These are phyloP conservation scores for Climacium dendroides DNA, from an alignment of 225 moss, liverwort and hornwort species.

Conservation along the genomic window DNA sequence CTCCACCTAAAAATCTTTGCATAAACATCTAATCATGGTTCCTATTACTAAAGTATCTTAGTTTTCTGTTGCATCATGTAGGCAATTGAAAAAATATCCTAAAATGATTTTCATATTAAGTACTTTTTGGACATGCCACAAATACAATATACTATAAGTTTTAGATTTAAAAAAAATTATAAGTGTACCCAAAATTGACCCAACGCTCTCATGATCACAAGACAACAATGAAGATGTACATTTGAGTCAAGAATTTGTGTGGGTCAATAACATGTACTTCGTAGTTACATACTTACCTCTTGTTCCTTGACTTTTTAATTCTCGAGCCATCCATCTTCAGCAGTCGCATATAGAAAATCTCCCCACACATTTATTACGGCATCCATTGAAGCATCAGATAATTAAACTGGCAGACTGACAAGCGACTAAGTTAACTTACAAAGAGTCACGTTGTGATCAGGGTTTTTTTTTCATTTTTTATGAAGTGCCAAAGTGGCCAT, in stretches of 20 bases:
- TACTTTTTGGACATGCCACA: fast-evolving
- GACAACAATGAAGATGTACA: no score
- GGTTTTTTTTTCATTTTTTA: no score
- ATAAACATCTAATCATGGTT: background rate
- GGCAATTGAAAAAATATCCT: background rate
- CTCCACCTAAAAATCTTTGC: background rate
- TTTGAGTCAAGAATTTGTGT: no score
- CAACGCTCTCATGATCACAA: background rate
- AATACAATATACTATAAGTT: background rate
- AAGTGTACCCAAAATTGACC: background rate
- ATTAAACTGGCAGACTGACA: background rate
- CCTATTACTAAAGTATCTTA: background rate
- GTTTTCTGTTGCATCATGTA: background rate
- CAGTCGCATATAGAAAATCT: background rate
- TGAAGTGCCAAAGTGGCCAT: no score
- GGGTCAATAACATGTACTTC: background rate
- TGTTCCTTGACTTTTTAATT: background rate
- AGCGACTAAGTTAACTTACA: no score
- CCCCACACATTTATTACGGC: no score
- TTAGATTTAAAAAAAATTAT: no score
- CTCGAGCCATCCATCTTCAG: background rate
- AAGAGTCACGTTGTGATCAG: no score
- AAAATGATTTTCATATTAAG: background rate
- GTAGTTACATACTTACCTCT: background rate
- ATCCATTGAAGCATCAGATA: background rate